A percentile compares a stretch with the other conserved stretches of the same genome.
Conservation (phyloP, 257 asterid genomes). For the Petrea volubilis region DNA sequence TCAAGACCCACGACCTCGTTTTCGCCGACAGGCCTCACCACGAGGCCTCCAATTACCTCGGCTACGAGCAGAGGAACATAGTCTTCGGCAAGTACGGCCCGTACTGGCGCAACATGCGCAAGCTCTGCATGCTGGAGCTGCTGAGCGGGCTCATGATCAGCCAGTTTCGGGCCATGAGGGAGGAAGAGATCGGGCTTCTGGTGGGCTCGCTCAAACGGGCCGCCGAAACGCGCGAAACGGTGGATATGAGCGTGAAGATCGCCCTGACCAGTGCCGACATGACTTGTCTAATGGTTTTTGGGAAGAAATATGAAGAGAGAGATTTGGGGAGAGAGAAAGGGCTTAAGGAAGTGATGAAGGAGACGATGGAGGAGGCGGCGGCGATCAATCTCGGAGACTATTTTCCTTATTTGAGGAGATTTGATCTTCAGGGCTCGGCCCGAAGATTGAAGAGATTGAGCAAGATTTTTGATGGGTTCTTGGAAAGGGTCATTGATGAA, state of each 20-base stretch:
- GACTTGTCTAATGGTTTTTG: constrained; percentile 38
- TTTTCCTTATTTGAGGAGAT: constrained; percentile 28
- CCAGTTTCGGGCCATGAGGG: constrained; percentile 26
- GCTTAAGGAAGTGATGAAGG: constrained; percentile 29
- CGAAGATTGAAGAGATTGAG: constrained; percentile 21
- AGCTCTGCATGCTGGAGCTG: constrained; percentile 26
- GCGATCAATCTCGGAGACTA: constrained; percentile 30
- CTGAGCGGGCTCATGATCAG: constrained; percentile 22
- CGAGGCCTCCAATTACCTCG: constrained; percentile 22
- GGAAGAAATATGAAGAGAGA: constrained; percentile 28
- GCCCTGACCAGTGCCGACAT: constrained; percentile 4
- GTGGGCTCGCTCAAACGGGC: constrained; percentile 1
- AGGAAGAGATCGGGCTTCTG: constrained; percentile 7
- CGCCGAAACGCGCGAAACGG: neutral
- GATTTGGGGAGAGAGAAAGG: constrained; percentile 34
- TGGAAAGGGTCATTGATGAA: constrained; percentile 37
- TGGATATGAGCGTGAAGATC: constrained; percentile 25
- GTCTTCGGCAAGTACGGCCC: constrained; percentile 22
- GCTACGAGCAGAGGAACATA: constrained; percentile 21
- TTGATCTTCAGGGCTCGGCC: constrained; percentile 36
- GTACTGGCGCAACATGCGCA: constrained; percentile 43
- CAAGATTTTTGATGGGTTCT: constrained; percentile 24
- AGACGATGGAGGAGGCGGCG: constrained; percentile 17
- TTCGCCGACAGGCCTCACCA: constrained; percentile 21
- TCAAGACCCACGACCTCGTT: constrained; percentile 28